Evolutionary conservation across 768 basidiomycete species (phyloP), one percentile per base, ranked within the genome.

Genomic region (Suillus weaverae): DNA sequence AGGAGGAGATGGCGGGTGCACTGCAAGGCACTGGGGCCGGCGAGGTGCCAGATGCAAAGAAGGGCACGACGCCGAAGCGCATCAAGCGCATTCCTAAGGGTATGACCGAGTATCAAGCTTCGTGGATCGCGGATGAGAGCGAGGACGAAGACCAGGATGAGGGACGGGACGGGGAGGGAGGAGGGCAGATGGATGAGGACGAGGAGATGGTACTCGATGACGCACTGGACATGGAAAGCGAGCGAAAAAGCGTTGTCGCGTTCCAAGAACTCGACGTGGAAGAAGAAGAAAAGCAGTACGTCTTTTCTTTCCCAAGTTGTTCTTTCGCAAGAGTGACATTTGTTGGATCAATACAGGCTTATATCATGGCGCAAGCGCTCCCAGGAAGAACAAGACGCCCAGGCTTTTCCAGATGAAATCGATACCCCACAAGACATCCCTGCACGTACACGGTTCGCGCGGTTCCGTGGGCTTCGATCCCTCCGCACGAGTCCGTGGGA

Each of bases 401-500:
- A 86, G 32, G 82, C 85, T n/a, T 99, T 98, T 78, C 97, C 97
- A 0, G 97, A 99, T 72, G 97, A 99, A 75, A 84, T 97, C 13
- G 96, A 99, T 70, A 99, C 97, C 0, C 97, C 97, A 0, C 86
- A 88, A 68, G 91, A 98, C 63, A 79, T 89, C 11, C 79, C 92
- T 2, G 96, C 96, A 4, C 81, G 85, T 20, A 84, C 83, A 11
- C 87, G 97, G 13, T 99, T 99, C 79, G 93, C 94, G 71, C 86
- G 96, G 56, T 99, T 89, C 75, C 88, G 97, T 64, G 97, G 97
- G 9, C 76, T 99, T 78, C 88, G 88, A 55, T 95, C 92, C 16
- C 93, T 99, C 83, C 72, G 97, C 43, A 99, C 97, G 7, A 95
- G 93, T 73, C 94, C 93, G 43, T 99, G 97, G 97, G 97, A 99